Evolutionary conservation across 495 filamentous ascomycete species (phyloP).

Genomic region (Chaetomium fimeti): DNA sequence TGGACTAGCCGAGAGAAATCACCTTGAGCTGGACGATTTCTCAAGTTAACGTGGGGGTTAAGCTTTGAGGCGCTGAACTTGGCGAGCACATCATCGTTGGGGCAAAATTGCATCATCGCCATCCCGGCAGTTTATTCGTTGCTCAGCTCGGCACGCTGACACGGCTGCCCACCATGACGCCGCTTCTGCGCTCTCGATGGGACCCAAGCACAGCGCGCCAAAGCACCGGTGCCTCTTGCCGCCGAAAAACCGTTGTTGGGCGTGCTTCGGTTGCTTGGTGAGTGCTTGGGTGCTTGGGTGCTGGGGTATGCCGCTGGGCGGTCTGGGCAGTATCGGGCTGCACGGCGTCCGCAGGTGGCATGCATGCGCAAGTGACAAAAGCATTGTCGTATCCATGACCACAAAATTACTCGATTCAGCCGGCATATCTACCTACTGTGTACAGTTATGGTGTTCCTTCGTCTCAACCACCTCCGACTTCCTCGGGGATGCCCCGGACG

Average conservation of each 20-base stretch:
- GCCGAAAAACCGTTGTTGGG: no score
- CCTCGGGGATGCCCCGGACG: no score
- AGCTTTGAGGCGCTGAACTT: constrained; percentile 17
- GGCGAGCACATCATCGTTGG: constrained; percentile 25
- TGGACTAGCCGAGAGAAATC: neutral
- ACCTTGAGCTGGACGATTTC: neutral
- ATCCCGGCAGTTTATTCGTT: constrained; percentile 12
- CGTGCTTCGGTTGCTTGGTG: no score
- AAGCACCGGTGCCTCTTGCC: no score
- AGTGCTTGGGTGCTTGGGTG: no score
- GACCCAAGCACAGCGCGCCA: neutral
- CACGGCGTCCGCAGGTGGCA: neutral
- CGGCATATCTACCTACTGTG: no score
- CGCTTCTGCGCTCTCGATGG: neutral
- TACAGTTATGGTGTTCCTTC: neutral
- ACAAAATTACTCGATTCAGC: neutral
- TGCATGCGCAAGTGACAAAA: neutral
- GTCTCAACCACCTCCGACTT: neutral
- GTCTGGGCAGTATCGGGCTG: no score
- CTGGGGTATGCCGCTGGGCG: no score
- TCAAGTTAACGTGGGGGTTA: constrained; percentile 19
- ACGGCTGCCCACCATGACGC: constrained; percentile 13
- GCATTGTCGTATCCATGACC: constrained; percentile 7
- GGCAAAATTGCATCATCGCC: constrained; percentile 28
- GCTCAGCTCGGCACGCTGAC: neutral